These are phyloP conservation scores for Penicillium sumatraense DNA, from an alignment of 2,329 filamentous ascomycete genomes.

Conservation along the genomic window DNA sequence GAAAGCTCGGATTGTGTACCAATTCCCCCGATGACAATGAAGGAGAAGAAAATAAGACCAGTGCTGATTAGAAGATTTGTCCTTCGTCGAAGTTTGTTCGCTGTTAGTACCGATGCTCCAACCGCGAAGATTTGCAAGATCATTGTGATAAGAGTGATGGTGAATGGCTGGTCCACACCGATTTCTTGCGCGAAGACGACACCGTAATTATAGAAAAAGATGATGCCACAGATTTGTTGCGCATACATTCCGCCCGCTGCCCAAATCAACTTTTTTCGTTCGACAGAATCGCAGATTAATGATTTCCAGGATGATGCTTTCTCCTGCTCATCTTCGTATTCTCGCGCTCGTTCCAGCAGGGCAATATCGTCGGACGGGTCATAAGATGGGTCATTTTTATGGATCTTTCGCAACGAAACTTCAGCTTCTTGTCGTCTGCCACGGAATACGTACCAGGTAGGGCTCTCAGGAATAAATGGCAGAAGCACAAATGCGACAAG, in stretches of 20 bases:
- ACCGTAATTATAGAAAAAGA: constrained; percentile 53
- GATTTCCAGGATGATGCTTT: constrained; percentile 44
- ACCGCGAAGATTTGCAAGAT: constrained; percentile 52
- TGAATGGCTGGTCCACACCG: constrained; percentile 47
- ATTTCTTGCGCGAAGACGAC: constrained; percentile 51
- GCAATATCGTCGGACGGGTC: constrained; percentile 32
- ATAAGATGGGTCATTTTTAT: constrained; percentile 37
- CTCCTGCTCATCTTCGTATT: constrained; percentile 29
- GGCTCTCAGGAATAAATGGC: constrained; percentile 32
- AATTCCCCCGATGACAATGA: constrained; percentile 3
- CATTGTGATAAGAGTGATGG: constrained; percentile 49
- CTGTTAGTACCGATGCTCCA: constrained; percentile 43
- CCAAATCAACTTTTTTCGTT: constrained; percentile 54
- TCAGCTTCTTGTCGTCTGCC: constrained; percentile 33
- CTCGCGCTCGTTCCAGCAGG: constrained; percentile 25
- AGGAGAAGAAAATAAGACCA: constrained; percentile 21
- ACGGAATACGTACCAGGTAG: constrained; percentile 39
- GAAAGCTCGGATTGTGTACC: constrained; percentile 5
- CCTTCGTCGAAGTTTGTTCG: constrained; percentile 47
- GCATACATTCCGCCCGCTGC: constrained; percentile 50
- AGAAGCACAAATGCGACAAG: constrained; percentile 28
- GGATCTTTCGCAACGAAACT: constrained; percentile 39
- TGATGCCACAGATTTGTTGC: constrained; percentile 57
- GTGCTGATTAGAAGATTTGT: constrained; percentile 46
- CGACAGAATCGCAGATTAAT: constrained; percentile 50